These are phyloP conservation scores for Penicillium hordei DNA, from an alignment of 2,329 filamentous ascomycete genomes.

Conservation along the genomic window DNA sequence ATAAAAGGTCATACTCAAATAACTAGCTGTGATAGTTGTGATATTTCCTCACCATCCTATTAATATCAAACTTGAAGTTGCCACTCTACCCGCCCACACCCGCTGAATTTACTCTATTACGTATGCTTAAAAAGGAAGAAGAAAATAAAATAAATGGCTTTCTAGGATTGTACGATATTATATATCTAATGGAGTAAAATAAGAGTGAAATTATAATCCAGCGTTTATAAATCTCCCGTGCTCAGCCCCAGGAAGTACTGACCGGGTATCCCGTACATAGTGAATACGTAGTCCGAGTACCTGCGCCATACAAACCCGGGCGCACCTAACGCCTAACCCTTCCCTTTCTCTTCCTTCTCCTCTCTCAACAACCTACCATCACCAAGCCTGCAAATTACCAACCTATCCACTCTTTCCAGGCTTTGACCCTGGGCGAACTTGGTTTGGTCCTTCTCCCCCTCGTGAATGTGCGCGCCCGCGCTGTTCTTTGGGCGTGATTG, in stretches of 20 bases:
- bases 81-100: slow-evolving; percentile 10
- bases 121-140: background rate
- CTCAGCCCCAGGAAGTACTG: slow-evolving; percentile 23
- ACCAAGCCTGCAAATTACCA: slow-evolving; percentile 16
- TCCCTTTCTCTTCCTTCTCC: slow-evolving; percentile 20
- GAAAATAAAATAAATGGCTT: background rate
- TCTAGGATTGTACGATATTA: background rate
- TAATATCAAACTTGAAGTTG: background rate
- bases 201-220: background rate
- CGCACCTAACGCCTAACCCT: slow-evolving; percentile 20
- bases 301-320: slow-evolving; percentile 19
- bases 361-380: slow-evolving; percentile 17
- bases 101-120: slow-evolving; percentile 4
- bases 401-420: slow-evolving; percentile 14
- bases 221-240: slow-evolving; percentile 11
- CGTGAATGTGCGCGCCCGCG: slow-evolving; percentile 39
- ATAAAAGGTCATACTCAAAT: background rate
- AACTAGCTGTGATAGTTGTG: background rate
- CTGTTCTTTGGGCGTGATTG: slow-evolving; percentile 37
- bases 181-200: background rate
- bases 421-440: slow-evolving; percentile 15
- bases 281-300: slow-evolving; percentile 22
- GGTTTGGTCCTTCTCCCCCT: slow-evolving; percentile 12
- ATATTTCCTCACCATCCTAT: background rate
- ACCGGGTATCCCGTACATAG: slow-evolving; percentile 17